Conservation (phyloP, 2,329 filamentous ascomycete species). For the Aspergillus sojae region DNA sequence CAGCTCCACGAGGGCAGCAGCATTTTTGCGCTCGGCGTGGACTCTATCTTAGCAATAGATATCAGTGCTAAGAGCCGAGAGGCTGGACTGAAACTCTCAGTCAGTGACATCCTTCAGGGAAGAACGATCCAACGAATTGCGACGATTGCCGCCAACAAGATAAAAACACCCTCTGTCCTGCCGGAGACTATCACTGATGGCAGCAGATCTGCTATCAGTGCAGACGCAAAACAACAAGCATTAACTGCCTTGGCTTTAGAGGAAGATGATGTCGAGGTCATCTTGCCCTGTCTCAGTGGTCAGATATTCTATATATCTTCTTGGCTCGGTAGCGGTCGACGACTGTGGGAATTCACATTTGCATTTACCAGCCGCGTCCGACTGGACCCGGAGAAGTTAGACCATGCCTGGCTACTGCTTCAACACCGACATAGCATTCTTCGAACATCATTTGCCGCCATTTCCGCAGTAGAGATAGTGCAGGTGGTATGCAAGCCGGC, state of each 20-base stretch:
- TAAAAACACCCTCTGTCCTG: neutral
- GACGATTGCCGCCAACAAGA: neutral
- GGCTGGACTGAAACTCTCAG: neutral
- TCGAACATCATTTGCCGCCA: constrained; percentile 12
- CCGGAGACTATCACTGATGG: neutral
- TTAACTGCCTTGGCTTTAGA: neutral
- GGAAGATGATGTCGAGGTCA: neutral
- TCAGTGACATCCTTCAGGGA: neutral
- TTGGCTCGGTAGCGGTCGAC: constrained; percentile 9
- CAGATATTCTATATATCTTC: constrained; percentile 11
- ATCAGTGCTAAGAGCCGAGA: neutral
- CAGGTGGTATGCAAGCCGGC: neutral
- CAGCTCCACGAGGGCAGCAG: neutral
- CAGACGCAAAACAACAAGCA: neutral
- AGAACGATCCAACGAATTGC: neutral
- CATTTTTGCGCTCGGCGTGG: neutral
- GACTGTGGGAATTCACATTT: constrained; percentile 17
- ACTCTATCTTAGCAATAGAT: neutral
- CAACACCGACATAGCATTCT: constrained; percentile 13
- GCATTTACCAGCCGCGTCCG: neutral
- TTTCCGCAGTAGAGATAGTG: constrained; percentile 6
- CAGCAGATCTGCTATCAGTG: neutral
- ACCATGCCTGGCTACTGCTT: constrained; percentile 7
- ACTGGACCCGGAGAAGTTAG: neutral
- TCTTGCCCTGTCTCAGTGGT: neutral